These are phyloP conservation scores for Syzygium aromaticum DNA, from an alignment of 345 rosid genomes.

Conservation along the genomic window DNA sequence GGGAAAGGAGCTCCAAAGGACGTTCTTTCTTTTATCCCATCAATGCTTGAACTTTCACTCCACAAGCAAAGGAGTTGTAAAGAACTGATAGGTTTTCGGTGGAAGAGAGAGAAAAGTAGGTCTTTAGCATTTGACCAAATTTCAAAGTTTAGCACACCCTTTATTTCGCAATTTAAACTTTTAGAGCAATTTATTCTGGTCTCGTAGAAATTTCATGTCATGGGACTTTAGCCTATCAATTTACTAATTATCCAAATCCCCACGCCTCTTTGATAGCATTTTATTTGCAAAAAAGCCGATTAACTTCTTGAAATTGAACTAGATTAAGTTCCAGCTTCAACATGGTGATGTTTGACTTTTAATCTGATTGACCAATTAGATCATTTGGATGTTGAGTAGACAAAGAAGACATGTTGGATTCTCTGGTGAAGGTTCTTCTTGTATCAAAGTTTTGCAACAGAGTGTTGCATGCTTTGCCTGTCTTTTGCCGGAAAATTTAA, in stretches of 20 bases:
- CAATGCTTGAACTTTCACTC: not conserved
- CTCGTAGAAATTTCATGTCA: not conserved
- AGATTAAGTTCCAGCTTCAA: not conserved
- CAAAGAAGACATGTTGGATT: not conserved
- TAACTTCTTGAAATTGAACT: not conserved
- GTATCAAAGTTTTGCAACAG: not conserved
- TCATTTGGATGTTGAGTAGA: not conserved
- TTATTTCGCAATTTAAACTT: not conserved
- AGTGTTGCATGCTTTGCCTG: not conserved
- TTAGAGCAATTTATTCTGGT: not conserved
- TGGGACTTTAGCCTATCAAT: not conserved
- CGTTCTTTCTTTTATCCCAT: not conserved
- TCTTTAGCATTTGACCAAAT: not conserved
- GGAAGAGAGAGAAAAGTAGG: not conserved
- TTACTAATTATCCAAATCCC: not conserved
- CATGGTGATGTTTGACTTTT: not conserved
- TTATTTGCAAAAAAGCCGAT: not conserved
- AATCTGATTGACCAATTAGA: not conserved
- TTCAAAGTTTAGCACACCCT: not conserved
- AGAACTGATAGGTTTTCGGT: not conserved
- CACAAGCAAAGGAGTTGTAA: not conserved
- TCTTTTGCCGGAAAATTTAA: not conserved
- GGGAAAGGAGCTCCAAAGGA: not conserved
- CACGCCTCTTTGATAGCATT: not conserved
- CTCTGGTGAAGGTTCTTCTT: not conserved